Conservation (phyloP, 73 alveolate species). For the Halteria grandinella region DNA sequence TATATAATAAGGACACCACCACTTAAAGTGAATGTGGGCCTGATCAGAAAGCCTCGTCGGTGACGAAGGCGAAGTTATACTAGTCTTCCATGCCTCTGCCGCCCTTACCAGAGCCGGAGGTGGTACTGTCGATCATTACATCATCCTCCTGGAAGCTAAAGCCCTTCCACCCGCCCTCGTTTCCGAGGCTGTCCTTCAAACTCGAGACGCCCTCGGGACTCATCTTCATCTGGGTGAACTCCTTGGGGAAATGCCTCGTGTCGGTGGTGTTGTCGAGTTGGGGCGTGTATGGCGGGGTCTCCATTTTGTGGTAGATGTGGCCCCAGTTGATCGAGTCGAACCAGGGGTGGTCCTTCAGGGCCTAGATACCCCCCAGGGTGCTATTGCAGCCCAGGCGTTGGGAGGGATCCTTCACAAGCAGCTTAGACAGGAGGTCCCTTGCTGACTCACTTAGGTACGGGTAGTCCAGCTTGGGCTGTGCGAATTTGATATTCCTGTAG, state of each 20-base stretch:
- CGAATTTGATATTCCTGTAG: too few species aligned
- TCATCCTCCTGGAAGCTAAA: constrained; percentile 36
- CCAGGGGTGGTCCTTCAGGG: constrained; percentile 83
- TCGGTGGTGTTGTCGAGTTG: constrained; percentile 50
- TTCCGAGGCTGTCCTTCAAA: too few species aligned
- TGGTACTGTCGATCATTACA: too few species aligned
- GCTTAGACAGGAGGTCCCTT: constrained; percentile 67
- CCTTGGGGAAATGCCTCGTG: constrained; percentile 54
- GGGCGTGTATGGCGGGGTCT: constrained; percentile 74
- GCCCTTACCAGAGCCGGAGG: too few species aligned
- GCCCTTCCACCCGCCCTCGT: constrained; percentile 20
- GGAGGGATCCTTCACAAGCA: constrained; percentile 72
- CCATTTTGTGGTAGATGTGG: constrained; percentile 52
- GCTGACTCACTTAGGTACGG: constrained; percentile 45
- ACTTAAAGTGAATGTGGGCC: too few species aligned
- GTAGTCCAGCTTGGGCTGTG: too few species aligned
- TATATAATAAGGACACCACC: too few species aligned
- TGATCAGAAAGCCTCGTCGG: too few species aligned
- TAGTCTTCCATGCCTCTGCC: too few species aligned
- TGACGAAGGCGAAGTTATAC: too few species aligned
- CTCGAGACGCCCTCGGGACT: too few species aligned
- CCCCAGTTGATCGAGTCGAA: constrained; percentile 81
- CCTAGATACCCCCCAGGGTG: constrained; percentile 71
- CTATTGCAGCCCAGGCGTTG: constrained; percentile 80
- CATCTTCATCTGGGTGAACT: constrained; percentile 69